Conservation (phyloP, 2,329 filamentous ascomycete genomes). For the Cercospora canescens region DNA sequence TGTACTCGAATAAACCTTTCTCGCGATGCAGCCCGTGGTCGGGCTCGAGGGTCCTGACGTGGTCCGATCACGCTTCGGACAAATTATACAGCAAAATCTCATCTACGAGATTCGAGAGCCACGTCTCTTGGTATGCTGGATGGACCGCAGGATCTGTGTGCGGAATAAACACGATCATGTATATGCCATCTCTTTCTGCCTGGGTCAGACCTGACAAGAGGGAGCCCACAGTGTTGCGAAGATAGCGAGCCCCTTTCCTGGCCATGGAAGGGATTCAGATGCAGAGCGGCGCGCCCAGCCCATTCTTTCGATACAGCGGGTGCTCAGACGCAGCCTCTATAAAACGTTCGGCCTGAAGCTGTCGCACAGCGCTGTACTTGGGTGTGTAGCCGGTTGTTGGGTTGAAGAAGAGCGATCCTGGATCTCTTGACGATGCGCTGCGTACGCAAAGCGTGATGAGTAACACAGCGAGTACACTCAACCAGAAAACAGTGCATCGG, state of each 20-base stretch:
- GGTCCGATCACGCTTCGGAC: constrained; percentile 35
- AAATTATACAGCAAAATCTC: constrained; percentile 45
- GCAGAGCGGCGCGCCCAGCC: constrained; percentile 35
- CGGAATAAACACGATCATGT: constrained; percentile 47
- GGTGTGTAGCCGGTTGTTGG: not conserved
- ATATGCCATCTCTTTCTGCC: constrained; percentile 43
- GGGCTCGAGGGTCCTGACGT: constrained; percentile 39
- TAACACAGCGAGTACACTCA: not conserved
- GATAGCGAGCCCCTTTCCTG: constrained; percentile 42
- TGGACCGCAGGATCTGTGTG: constrained; percentile 40
- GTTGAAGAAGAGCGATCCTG: not conserved
- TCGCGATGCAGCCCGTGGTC: constrained; percentile 30
- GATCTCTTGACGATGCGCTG: not conserved
- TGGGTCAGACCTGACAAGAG: constrained; percentile 45
- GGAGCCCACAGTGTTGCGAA: constrained; percentile 46
- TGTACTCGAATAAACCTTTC: constrained; percentile 49
- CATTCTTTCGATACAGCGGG: not conserved
- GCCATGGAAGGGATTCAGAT: constrained; percentile 47
- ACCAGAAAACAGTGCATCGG: not conserved
- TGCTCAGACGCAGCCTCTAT: not conserved
- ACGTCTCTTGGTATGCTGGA: constrained; percentile 35
- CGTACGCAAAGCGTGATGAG: not conserved
- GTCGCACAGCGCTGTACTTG: not conserved
- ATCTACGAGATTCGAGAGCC: constrained; percentile 45
- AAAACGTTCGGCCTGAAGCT: not conserved